Base-by-base conservation (phyloP, 768 basidiomycete species). In the Pholiota conissans region DNA sequence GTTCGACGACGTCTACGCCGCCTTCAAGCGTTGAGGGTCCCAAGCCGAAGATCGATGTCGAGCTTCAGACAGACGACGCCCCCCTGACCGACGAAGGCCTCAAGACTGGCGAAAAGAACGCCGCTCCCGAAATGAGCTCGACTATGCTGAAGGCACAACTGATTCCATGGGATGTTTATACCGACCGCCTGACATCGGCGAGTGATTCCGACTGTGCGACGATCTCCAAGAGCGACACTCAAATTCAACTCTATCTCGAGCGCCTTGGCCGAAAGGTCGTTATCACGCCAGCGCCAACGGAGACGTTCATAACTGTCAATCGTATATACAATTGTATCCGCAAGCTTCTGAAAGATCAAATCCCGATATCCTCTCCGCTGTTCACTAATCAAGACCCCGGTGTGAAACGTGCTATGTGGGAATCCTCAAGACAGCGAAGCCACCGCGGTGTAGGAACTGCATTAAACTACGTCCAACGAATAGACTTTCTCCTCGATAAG, bases 341-440 rank as follows among this genome's bases (percentile, higher is more conserved):
- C 34, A 26, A 13, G 11, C 24, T 24, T 10, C 34, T 52, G 13
- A 16, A 52, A 22, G 32, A 32, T 16, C 22, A 52, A 26, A 37
- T 52, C 13, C 35, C 34, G 22, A 26, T 35, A 18, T 24, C 22
- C 30, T 35, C 34, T n/a, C 18, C 26, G 7, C 16, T 37, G 35
- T 52, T 52, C n/a, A 26, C 24, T 13, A 26, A 35, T 14, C 50
- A 26, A 26, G 13, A n/a, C 9, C 8, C 24, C 18, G 16, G 22
- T 11, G 39, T 52, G 50, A 52, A 52, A 26, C 32, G 35, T 26
- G 34, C 24, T 35, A 52, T 52, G 24, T 52, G 50, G 50, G 50
- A 52, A 26, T 32, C 7, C 3, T 34, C 50, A 13, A 20, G 34
- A 24, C 50, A 14, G 9, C 32, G 50, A 22, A 22, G 13, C 4